Base-by-base conservation (phyloP, 495 filamentous ascomycete species). In the Aspergillus sparsus region DNA sequence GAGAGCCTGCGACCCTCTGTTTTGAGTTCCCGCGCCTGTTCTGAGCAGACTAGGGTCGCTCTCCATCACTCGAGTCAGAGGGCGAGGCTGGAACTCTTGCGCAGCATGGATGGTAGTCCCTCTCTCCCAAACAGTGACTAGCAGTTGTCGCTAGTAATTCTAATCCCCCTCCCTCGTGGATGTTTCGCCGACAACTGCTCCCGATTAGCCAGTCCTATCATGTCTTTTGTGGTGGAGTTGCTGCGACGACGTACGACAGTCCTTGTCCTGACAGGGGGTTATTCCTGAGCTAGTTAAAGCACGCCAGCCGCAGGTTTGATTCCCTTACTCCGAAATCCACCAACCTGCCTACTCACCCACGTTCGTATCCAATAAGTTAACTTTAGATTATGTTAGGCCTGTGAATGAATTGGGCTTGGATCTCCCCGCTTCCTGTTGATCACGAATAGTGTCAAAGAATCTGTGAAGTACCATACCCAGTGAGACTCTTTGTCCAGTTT, bases 321-420 rank as follows among this genome's bases (percentile, higher is more conserved):
- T 62, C 55, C 59, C 61, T 68, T 61, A 53, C 60, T 61, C 63
- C 58, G 61, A 68, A 60, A 62, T 52, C 61, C 58, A 55, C 60
- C 52, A 58, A 54, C 49, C 52, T 57, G 54, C 49, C 52, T 57
- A 50, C 55, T 49, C 55, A 36, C 47, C 61, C 61, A 62, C 55
- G 58, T 64, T 63, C 56, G 61, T 62, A 68, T 68, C 61, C 63
- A 63, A 66, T 64, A 62, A 66, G 53, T 63, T 65, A 59, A 58
- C 57, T 59, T 57, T 49, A 53, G 53, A 62, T 68, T 56, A 53
- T 62, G 57, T 61, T 57, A 60, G 66, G 55, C 49, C 61, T 58
- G 41, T 54, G 66, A 61, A 57, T 65, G 61, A 50, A 61, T 13
- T 66, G 63, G 61, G 61, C 55, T 68, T 66, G 62, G 62, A 49